phyloP scores from a whole-genome alignment of 1,139 yeast species.

The Suhomyces wounanorum region DNA sequence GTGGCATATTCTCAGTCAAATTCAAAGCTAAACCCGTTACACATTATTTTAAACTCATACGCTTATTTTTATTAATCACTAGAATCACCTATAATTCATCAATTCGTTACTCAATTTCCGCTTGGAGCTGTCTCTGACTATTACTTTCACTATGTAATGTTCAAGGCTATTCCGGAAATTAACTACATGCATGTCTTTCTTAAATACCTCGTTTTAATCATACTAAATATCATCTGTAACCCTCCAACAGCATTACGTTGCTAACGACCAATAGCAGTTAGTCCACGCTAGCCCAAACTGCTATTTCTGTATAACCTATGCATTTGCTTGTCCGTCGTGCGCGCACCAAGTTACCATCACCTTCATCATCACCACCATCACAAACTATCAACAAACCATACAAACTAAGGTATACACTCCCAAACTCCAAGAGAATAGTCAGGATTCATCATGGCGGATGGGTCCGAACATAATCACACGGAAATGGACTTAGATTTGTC shows the following conservation, averaged over 20 bases:
- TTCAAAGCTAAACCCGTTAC: no score
- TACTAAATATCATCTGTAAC: neutral
- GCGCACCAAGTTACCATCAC: conserved; percentile 1
- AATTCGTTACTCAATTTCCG: neutral
- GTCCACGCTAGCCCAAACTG: no score
- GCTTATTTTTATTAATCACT: neutral
- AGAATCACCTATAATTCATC: neutral
- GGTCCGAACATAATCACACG: conserved; percentile 3
- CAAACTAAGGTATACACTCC: conserved; percentile 1
- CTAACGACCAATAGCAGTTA: no score
- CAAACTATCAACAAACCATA: conserved; percentile 3
- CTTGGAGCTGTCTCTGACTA: neutral
- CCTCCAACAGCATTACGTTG: no score
- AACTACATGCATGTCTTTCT: neutral
- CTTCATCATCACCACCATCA: conserved; percentile 1
- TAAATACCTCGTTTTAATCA: no score
- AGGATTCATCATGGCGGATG: conserved; percentile 13
- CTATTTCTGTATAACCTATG: no score
- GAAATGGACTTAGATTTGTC: conserved; percentile 15
- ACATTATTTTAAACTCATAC: neutral
- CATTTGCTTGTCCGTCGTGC: no score
- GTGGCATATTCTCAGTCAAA: neutral
- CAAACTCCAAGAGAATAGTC: conserved; percentile 15
- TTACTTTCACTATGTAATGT: neutral
- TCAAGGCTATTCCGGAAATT: neutral